Conservation (phyloP, 1,284 basidiomycete genomes). For the Dichomitus squalens region DNA sequence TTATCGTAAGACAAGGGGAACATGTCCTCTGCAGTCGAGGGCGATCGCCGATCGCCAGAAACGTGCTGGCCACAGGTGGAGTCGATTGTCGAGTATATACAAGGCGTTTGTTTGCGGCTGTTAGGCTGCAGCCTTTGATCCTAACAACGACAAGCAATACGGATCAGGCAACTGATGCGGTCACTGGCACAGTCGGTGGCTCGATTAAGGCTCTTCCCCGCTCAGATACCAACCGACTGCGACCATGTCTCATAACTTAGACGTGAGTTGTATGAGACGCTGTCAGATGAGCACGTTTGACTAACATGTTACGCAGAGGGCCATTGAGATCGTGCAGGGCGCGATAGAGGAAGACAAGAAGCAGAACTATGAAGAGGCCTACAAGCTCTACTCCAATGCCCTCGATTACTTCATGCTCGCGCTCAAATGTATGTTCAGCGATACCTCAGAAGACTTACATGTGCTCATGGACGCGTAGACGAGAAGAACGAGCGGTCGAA, state of each 20-base stretch:
- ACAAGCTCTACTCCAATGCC: constrained; percentile 93
- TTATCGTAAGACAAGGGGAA: constrained; percentile 1
- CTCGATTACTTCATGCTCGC: constrained; percentile 98
- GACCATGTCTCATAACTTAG: constrained; percentile 39
- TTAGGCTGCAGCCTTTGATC: constrained; percentile 29
- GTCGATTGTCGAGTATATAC: too few species aligned
- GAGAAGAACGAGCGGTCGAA: constrained; percentile 97
- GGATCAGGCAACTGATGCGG: constrained; percentile 12
- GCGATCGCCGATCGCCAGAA: neutral
- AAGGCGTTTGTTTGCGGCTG: constrained; percentile 25
- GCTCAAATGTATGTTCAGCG: constrained; percentile 64
- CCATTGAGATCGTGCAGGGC: constrained; percentile 92
- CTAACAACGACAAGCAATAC: constrained; percentile 32
- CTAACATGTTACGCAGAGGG: constrained; percentile 64
- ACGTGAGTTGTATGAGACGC: constrained; percentile 30
- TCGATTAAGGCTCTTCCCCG: constrained; percentile 6
- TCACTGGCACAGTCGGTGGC: constrained; percentile 12
- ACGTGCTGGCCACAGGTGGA: too few species aligned
- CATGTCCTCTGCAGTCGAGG: neutral
- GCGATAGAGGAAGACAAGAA: constrained; percentile 96
- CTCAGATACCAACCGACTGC: constrained; percentile 14
- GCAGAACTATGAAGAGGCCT: constrained; percentile 93
- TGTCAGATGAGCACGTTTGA: neutral
- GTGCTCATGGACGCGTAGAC: constrained; percentile 49
- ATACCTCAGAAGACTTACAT: neutral